Evolutionary conservation across 2,329 filamentous ascomycete genomes (phyloP).

Genomic region (Penicillium frequentans): DNA sequence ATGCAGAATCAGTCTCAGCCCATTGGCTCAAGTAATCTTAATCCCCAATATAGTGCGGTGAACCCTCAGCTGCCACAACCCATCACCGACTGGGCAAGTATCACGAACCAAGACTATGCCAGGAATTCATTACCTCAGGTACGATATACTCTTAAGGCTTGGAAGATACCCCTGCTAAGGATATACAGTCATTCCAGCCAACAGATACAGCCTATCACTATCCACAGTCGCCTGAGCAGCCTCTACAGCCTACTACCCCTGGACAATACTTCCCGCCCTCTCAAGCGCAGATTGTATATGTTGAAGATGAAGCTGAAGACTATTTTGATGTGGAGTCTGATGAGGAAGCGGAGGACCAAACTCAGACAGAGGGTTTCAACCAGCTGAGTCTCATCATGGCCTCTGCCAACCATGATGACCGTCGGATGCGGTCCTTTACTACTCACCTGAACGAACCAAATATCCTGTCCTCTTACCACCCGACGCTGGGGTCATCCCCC

Average conservation of each 20-base stretch:
- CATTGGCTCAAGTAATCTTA: not conserved
- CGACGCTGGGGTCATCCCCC: slow-evolving; percentile 66
- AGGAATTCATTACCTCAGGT: not conserved
- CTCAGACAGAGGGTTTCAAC: slow-evolving; percentile 35
- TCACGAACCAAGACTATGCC: not conserved
- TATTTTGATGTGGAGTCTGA: slow-evolving; percentile 63
- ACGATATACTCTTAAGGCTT: not conserved
- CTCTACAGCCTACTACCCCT: not conserved
- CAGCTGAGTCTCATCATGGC: slow-evolving; percentile 46
- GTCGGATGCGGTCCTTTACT: slow-evolving; percentile 50
- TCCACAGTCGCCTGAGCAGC: slow-evolving; percentile 4
- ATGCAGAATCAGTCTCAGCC: not conserved
- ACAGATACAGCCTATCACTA: slow-evolving; percentile 13
- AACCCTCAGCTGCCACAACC: slow-evolving; percentile 6
- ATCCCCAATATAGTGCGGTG: not conserved
- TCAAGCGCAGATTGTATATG: slow-evolving; percentile 34
- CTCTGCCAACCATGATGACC: slow-evolving; percentile 46
- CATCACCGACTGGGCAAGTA: slow-evolving; percentile 9
- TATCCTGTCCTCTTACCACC: slow-evolving; percentile 64
- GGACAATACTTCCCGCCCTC: slow-evolving; percentile 12
- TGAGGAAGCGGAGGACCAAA: slow-evolving; percentile 53
- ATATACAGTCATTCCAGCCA: not conserved
- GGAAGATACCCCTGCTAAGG: not conserved
- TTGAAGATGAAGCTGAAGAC: slow-evolving; percentile 60
- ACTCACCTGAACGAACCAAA: slow-evolving; percentile 50